Evolutionary conservation across 2,329 filamentous ascomycete species (phyloP).

Genomic region (Nigrospora sphaerica): DNA sequence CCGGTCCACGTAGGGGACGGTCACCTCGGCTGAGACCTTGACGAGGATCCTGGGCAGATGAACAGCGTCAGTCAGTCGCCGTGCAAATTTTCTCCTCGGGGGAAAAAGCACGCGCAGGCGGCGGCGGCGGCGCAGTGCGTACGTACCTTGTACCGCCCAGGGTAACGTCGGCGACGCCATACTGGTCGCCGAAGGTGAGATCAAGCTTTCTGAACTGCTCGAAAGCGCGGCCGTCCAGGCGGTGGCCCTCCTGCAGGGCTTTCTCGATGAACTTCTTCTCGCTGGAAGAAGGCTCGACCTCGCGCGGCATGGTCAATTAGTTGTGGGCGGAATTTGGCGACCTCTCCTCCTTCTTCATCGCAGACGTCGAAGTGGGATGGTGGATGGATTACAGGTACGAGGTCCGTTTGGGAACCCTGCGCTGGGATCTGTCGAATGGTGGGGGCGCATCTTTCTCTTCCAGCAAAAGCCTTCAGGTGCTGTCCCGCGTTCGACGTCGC

Average conservation of each 20-base stretch:
- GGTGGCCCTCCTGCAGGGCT: constrained; percentile 72
- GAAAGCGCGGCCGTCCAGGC: constrained; percentile 75
- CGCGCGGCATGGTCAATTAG: constrained; percentile 69
- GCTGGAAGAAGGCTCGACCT: constrained; percentile 82
- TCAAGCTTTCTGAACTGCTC: constrained; percentile 74
- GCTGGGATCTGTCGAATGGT: no score
- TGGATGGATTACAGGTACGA: background rate
- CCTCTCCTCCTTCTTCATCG: constrained; percentile 7
- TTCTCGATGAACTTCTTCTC: constrained; percentile 82
- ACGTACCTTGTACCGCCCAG: constrained; percentile 82
- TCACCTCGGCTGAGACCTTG: constrained; percentile 82
- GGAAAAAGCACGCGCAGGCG: background rate
- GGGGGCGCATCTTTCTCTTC: no score
- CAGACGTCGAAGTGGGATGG: background rate
- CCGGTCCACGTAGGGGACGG: constrained; percentile 76
- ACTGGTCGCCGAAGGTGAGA: constrained; percentile 81
- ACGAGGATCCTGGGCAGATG: constrained; percentile 59
- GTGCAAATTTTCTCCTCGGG: no score
- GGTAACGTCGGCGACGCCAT: constrained; percentile 80
- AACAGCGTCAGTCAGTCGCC: constrained; percentile 5
- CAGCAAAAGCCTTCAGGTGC: no score
- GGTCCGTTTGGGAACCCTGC: no score
- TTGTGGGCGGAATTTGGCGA: constrained; percentile 6
- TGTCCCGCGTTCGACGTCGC: no score
- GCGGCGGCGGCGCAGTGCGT: background rate